Percentiles rank a stretch among this genome's conserved stretches.
Evolutionary conservation across 1,284 basidiomycete genomes (phyloP).

Genomic region (Inonotus obliquus): DNA sequence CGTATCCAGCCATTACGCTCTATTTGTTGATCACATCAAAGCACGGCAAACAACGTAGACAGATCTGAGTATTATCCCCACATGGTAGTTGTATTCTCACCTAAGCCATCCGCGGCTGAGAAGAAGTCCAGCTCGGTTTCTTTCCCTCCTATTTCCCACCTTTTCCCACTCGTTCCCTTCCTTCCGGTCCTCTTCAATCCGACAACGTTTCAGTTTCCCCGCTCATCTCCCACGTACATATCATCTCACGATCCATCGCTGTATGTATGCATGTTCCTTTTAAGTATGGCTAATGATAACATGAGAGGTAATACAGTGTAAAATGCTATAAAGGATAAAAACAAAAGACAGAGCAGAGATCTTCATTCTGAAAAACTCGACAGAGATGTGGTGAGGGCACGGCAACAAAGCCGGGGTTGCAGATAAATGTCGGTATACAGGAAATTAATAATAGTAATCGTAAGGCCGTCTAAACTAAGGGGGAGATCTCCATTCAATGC

Average conservation of each 20-base stretch:
- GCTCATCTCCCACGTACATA: not conserved
- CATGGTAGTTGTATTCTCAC: not conserved
- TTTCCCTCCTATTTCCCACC: not conserved
- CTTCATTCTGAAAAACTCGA: not conserved
- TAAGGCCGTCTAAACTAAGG: slow-evolving; percentile 10
- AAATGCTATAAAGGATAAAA: not conserved
- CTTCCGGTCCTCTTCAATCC: not conserved
- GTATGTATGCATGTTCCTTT: not conserved
- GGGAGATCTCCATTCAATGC: not conserved
- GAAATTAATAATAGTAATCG: slow-evolving; percentile 10
- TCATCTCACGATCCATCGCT: not conserved
- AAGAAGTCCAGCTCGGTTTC: not conserved
- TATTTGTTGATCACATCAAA: not conserved
- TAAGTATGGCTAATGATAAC: slow-evolving; percentile 11
- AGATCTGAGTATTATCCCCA: not conserved
- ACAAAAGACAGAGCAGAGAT: slow-evolving; percentile 1
- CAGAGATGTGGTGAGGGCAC: not conserved
- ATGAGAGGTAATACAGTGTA: not conserved
- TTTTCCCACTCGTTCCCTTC: not conserved
- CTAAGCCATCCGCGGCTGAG: not conserved
- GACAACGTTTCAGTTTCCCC: not conserved
- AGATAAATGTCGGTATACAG: not conserved
- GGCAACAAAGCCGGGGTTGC: not conserved
- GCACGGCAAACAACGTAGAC: not conserved
- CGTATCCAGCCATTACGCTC: not conserved